Evolutionary conservation across 805 yeast species (phyloP), one percentile per base, ranked within the genome.

Genomic region (Kurtzmaniella fragi): DNA sequence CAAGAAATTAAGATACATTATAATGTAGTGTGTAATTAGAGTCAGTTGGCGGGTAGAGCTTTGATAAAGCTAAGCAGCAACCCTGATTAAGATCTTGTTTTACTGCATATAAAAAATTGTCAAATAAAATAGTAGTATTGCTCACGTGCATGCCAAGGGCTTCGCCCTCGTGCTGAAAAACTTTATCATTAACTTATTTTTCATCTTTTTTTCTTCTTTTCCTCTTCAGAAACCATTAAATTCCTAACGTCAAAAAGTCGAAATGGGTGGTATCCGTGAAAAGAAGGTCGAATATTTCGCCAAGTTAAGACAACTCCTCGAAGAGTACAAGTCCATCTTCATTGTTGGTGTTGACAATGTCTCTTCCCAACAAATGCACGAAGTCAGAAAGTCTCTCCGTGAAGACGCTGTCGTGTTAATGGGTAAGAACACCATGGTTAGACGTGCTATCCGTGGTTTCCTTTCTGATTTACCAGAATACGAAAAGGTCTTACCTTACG

Each of bases 381-480:
- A 93, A 82, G 81, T 89, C 79, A 89, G 99, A 85, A 89, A 85
- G 81, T 74, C 88, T 54, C 83, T 93, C 65, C 89, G 99, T 79
- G 86, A 88, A 57, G 84, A 81, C 47, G 99, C 93, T 64, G 93
- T 86, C 57, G 90, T 93, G 57, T 78, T 93, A 65, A 93, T 93
- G 99, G 99, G 99, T 80, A 93, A 93, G 86, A 93, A 93, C 96
- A 93, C 99, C 82, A 91, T 93, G 98, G 96, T 93, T 57, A 88
- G 99, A 80, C 89, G 98, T 78, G 99, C 99, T 68, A 77, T 93
- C 80, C 89, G 99, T 78, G 93, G 89, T 62, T 87, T 88, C 83
- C 67, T 90, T 57, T 39, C 82, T 62, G 98, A 91, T 69, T 79
- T 87, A 75, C 97, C 98, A 70, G 97, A 93, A 62, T 85, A 70